phyloP scores from a whole-genome alignment of 106 monocot genomes.

The Phalaenopsis equestris region DNA sequence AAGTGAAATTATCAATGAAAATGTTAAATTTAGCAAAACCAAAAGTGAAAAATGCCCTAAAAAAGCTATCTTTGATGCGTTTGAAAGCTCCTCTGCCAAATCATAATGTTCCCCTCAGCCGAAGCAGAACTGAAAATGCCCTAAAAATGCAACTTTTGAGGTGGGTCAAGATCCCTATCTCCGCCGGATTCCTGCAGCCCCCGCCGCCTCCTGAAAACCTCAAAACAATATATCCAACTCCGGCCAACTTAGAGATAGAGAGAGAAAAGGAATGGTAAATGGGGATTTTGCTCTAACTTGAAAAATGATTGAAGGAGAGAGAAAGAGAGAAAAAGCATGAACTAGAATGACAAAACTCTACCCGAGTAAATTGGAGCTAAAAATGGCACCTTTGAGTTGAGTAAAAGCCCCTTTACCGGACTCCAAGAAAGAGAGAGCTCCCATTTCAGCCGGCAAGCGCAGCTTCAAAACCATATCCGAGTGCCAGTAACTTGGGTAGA shows the following conservation, averaged over 20 bases:
- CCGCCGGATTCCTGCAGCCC: no score
- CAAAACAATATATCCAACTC: neutral
- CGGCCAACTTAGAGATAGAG: neutral
- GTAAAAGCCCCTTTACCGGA: conserved; percentile 14
- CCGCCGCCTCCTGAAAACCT: neutral
- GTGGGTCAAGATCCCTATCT: neutral
- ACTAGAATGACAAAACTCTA: neutral
- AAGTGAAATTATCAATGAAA: no score
- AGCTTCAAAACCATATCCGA: conserved; percentile 18
- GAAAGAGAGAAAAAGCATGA: neutral
- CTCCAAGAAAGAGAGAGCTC: conserved; percentile 22
- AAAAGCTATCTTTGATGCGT: neutral
- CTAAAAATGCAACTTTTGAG: conserved; percentile 8
- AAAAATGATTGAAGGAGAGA: no score
- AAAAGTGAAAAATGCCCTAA: no score
- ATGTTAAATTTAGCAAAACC: no score
- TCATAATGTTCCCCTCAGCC: no score
- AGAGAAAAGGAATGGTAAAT: no score
- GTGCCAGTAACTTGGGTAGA: neutral
- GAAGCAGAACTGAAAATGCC: neutral
- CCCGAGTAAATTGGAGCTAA: neutral
- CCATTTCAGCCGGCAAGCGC: neutral
- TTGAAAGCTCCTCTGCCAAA: neutral
- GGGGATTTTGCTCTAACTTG: no score
- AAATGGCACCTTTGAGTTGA: conserved; percentile 11